A percentile compares a stretch with the other conserved stretches of the same genome.
phyloP scores from a whole-genome alignment of 495 filamentous ascomycete genomes.

The Penicillium turbatum region DNA sequence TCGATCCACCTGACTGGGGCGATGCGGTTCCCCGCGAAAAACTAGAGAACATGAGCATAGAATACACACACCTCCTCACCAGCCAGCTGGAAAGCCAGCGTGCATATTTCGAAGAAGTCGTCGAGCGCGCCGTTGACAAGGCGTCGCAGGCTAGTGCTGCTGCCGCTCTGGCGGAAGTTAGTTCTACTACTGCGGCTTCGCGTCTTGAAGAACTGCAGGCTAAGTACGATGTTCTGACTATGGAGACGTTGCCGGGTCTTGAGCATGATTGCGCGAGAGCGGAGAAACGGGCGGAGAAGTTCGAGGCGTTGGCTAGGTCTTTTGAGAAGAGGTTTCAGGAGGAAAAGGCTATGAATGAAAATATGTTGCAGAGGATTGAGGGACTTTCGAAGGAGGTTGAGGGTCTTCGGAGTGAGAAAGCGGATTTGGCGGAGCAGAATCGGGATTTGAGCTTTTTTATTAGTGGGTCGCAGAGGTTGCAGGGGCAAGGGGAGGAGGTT shows the following conservation, averaged over 20 bases:
- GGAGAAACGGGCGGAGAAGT: conserved; percentile 62
- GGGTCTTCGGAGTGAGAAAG: conserved; percentile 49
- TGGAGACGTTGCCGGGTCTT: conserved; percentile 57
- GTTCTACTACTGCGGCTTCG: conserved; percentile 48
- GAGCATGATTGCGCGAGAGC: conserved; percentile 69
- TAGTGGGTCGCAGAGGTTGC: conserved; percentile 73
- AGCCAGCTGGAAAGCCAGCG: conserved; percentile 89
- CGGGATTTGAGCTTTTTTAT: conserved; percentile 91
- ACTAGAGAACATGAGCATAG: conserved; percentile 83
- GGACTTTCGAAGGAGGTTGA: conserved; percentile 57
- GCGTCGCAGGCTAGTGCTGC: conserved; percentile 65
- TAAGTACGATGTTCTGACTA: conserved; percentile 51
- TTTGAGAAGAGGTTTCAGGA: conserved; percentile 77
- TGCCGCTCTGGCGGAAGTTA: conserved; percentile 56
- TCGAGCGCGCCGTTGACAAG: conserved; percentile 89
- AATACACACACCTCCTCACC: conserved; percentile 91
- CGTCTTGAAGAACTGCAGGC: conserved; percentile 51
- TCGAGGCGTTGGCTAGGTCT: conserved; percentile 67
- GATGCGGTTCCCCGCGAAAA: conserved; percentile 87
- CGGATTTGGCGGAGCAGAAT: conserved; percentile 74
- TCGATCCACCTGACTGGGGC: conserved; percentile 42
- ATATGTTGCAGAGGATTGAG: conserved; percentile 71
- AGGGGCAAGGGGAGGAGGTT: conserved; percentile 60
- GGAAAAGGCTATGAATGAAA: conserved; percentile 78
- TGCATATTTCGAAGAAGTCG: conserved; percentile 88